Percentiles rank a stretch among this genome's conserved stretches.
phyloP scores from a whole-genome alignment of 2,329 filamentous ascomycete species.

The Aspergillus niger region DNA sequence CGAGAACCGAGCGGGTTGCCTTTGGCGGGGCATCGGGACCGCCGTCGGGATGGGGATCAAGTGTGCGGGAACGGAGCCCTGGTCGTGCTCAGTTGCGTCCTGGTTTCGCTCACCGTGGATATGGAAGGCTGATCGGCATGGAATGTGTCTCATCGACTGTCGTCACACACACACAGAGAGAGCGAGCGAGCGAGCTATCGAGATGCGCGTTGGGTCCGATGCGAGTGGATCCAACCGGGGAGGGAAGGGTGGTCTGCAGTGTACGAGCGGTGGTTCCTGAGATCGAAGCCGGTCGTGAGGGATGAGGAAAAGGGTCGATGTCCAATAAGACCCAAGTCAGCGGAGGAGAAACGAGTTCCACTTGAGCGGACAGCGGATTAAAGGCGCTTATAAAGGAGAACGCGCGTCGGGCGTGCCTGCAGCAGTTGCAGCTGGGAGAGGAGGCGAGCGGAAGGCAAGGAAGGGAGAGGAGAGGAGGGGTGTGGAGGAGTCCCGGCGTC shows the following conservation, averaged over 20 bases:
- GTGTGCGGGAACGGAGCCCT: slow-evolving; percentile 6
- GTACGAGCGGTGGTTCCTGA: neutral
- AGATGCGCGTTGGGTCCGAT: neutral
- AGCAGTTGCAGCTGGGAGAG: slow-evolving; percentile 12
- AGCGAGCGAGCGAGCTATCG: neutral
- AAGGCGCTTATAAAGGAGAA: slow-evolving; percentile 17
- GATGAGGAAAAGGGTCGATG: neutral
- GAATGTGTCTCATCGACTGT: slow-evolving; percentile 6
- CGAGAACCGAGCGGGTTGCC: slow-evolving; percentile 39
- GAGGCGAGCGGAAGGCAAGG: slow-evolving; percentile 22
- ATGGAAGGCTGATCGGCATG: slow-evolving; percentile 15
- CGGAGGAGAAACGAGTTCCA: neutral
- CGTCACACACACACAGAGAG: neutral
- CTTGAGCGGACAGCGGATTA: slow-evolving; percentile 3
- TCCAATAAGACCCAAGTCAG: neutral
- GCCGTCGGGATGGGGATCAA: slow-evolving; percentile 5
- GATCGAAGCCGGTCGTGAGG: neutral
- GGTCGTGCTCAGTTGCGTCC: slow-evolving; percentile 5
- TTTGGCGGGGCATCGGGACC: slow-evolving; percentile 40
- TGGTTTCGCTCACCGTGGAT: slow-evolving; percentile 9
- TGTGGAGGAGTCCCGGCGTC: slow-evolving; percentile 4
- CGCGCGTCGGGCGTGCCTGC: slow-evolving; percentile 24
- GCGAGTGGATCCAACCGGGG: slow-evolving; percentile 1
- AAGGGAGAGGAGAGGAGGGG: slow-evolving; percentile 9
- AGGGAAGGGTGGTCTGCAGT: neutral